Conservation (phyloP, 164 flowering plant genomes). For the Magnolia changhungtana region DNA sequence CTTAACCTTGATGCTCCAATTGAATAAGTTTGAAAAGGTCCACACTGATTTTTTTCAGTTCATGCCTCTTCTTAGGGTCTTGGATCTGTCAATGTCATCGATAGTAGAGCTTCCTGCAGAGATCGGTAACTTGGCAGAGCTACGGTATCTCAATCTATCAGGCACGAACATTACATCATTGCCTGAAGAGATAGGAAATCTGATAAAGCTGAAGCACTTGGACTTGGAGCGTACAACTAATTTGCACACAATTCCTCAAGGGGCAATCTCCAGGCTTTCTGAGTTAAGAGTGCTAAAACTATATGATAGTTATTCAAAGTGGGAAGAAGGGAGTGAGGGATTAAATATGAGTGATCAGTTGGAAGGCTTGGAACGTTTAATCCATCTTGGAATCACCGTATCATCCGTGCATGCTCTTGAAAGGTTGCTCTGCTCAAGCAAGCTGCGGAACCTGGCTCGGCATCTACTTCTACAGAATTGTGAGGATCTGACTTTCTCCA, state of each 20-base stretch:
- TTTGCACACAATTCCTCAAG: neutral
- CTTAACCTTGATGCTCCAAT: slow-evolving; percentile 14
- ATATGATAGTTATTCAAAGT: neutral
- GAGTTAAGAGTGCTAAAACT: slow-evolving; percentile 6
- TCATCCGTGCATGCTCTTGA: neutral
- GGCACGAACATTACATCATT: neutral
- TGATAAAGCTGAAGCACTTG: slow-evolving; percentile 14
- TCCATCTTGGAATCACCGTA: slow-evolving; percentile 8
- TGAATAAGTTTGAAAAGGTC: neutral
- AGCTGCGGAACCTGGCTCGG: neutral
- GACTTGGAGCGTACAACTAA: neutral
- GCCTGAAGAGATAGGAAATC: slow-evolving; percentile 2
- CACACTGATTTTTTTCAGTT: slow-evolving; percentile 4
- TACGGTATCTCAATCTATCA: slow-evolving; percentile 14
- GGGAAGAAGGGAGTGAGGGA: neutral
- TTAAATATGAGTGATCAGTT: slow-evolving; percentile 2
- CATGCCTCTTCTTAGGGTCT: slow-evolving; percentile 14
- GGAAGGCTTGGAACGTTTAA: slow-evolving; percentile 8
- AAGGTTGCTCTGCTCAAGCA: neutral
- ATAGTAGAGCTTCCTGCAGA: slow-evolving; percentile 9
- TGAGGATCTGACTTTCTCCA: neutral
- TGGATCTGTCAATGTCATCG: slow-evolving; percentile 20
- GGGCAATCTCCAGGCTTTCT: slow-evolving; percentile 1
- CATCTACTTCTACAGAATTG: neutral
- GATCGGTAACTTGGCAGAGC: neutral